Base-by-base conservation (phyloP, 176 grass and related monocot species). In the Oryza glumipatula region DNA sequence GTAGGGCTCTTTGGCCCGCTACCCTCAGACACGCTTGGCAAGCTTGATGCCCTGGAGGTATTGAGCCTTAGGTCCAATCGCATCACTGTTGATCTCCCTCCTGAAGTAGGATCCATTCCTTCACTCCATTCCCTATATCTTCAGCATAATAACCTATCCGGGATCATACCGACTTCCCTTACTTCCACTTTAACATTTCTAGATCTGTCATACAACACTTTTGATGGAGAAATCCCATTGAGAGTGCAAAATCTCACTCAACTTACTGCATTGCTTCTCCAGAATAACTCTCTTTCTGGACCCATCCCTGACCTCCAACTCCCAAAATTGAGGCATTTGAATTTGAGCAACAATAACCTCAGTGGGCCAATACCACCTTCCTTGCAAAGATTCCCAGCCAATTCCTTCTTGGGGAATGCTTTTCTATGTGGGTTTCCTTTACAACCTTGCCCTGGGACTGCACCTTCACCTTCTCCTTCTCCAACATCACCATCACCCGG, bases 201-300 rank as follows among this genome's bases (percentile, higher is more conserved):
- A 49, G 96, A 99, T 68, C 88, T 99, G 16, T 99, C 96, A 5
- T 94, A 99, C 69, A 99, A 99, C 80, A 92, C 90, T 24, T 94
- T 99, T 21, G 76, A 73, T 19, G 96, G 94, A 64, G 90, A 92
- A 89, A 99, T 99, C 67, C 96, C 96, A 38, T 65, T 88, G 67
- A 83, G 64, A 65, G 82, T 92, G 67, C 88, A 96, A 89, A 99
- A 99, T 86, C 91, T 99, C 68, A 94, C 89, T 73, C 77, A 80
- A 21, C 91, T 99, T 83, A 94, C 89, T 70, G 83, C 93, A 84
- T 78, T 99, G 75, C 92, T 87, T 88, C 81, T 99, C 71, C 88
- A 99, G 86, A 99, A 99, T 45, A 99, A 99, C 78, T 96, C 89
- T 76, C 96, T 99, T 75, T 94, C 88, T 80, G 96, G 96, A 79